Evolutionary conservation across 2,329 filamentous ascomycete species (phyloP).

Genomic region (Ceratocystis ficicola): DNA sequence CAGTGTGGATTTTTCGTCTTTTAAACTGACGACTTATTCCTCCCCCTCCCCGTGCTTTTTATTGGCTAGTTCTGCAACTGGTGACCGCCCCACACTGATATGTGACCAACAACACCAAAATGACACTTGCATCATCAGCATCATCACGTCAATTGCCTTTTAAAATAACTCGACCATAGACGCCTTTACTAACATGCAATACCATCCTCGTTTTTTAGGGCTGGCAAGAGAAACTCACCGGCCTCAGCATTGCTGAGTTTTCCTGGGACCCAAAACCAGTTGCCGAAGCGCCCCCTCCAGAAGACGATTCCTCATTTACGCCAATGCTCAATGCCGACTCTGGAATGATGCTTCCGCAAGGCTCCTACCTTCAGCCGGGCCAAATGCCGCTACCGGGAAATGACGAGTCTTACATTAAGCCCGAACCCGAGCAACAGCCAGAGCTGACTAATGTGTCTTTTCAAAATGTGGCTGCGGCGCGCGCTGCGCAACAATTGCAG

Average conservation of each 20-base stretch:
- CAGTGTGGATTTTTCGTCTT: slow-evolving; percentile 19
- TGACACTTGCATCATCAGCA: neutral
- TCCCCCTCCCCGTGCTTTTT: neutral
- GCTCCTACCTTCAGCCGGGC: slow-evolving; percentile 27
- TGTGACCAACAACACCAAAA: neutral
- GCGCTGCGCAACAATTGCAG: slow-evolving; percentile 46
- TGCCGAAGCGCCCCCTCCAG: slow-evolving; percentile 29
- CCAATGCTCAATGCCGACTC: slow-evolving; percentile 14
- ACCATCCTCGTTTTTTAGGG: slow-evolving; percentile 41
- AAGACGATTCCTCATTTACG: slow-evolving; percentile 23
- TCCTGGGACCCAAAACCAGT: slow-evolving; percentile 85
- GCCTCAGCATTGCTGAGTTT: slow-evolving; percentile 73
- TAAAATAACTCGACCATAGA: neutral
- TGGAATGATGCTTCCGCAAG: slow-evolving; percentile 28
- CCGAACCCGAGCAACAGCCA: slow-evolving; percentile 18
- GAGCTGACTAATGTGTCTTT: slow-evolving; percentile 22
- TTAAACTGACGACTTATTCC: slow-evolving; percentile 18
- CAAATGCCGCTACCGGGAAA: slow-evolving; percentile 23
- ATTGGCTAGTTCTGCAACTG: slow-evolving; percentile 16
- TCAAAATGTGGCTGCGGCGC: slow-evolving; percentile 37
- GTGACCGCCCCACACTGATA: slow-evolving; percentile 20
- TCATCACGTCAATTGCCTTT: neutral
- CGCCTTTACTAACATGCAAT: slow-evolving; percentile 2
- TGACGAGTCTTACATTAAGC: slow-evolving; percentile 16
- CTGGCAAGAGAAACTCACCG: slow-evolving; percentile 86